Evolutionary conservation across 1,139 yeast species (phyloP), one percentile per base, ranked within the genome.

Genomic region (Sporopachydermia cereana): DNA sequence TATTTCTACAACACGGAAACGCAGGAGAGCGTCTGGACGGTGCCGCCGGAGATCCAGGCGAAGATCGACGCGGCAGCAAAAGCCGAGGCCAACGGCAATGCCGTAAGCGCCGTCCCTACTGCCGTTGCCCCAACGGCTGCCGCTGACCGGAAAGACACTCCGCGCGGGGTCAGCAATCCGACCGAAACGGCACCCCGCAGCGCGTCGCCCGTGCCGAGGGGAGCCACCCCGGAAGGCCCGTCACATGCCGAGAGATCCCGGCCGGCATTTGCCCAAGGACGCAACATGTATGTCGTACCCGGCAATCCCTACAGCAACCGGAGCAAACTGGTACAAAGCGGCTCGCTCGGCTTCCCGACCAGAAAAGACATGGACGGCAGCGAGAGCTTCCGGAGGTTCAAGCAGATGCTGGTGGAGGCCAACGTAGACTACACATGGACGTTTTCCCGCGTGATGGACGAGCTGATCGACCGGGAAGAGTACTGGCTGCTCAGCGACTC

Each of bases 11-110:
- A 84, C 57, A 67, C 68, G 20, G 61, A 62, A 18, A 76, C 89
- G 0, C 74, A 77, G 2, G 79, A 79, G 54, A 80, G 94, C 12
- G 79, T 83, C 0, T 89, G 96, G 96, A 85, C 79, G 23, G 60
- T 74, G 21, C 96, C 96, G 0, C 66, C 57, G 0, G 80, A 60
- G 34, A 51, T 56, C 9, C 44, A 43, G 24, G 48, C 49, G 3
- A 49, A 48, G 25, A 43, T 44, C 18, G 48, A 41, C 3, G 46
- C 48, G 5, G 41, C 50, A 7, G 52, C 48, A 21, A 51, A 48
- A 24, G 45, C 48, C 18, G 43, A 34, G 22, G 12, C 27, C 7
- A 41, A 41, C 24, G 34, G 30, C 23, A 41, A 43, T n/a, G 18
- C 12, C 14, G 47, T 21, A 16, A 46, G 42, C 17, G 21, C 34